Conservation (phyloP, 768 basidiomycete species). For the Podaxis sp. region DNA sequence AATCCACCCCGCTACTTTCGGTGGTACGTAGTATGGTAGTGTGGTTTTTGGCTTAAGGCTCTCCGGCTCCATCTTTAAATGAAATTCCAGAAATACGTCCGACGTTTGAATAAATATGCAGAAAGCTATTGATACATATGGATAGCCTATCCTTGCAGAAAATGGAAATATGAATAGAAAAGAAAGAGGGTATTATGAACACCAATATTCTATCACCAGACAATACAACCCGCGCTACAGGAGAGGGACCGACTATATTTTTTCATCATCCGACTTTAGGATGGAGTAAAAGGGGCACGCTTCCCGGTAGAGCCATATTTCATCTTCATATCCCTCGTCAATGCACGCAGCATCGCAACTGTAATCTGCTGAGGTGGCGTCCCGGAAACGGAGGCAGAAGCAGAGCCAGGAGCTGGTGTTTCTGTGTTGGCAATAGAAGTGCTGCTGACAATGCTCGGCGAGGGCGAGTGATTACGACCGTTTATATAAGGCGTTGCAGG, state of each 20-base stretch:
- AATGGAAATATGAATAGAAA: neutral
- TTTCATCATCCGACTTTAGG: neutral
- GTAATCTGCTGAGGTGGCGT: conserved; percentile 44
- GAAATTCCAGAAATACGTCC: neutral
- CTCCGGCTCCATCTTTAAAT: neutral
- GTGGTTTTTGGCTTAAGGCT: neutral
- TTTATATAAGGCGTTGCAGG: conserved; percentile 12
- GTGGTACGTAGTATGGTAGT: neutral
- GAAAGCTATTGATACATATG: neutral
- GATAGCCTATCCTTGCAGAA: neutral
- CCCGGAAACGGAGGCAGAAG: conserved; percentile 38
- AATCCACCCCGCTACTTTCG: neutral
- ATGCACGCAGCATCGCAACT: conserved; percentile 59
- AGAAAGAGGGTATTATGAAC: neutral
- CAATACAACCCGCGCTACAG: neutral
- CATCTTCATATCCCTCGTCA: conserved; percentile 50
- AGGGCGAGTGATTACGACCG: conserved; percentile 8
- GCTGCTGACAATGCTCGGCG: conserved; percentile 10
- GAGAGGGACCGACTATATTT: too few relatives aligned
- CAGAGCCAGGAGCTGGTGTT: conserved; percentile 13
- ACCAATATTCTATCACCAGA: neutral
- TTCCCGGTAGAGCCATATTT: conserved; percentile 27
- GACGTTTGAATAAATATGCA: neutral
- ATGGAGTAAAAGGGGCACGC: neutral
- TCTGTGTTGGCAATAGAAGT: conserved; percentile 2